These are phyloP conservation scores for Amanita fuliginea DNA, from an alignment of 768 basidiomycete species.

Conservation along the genomic window DNA sequence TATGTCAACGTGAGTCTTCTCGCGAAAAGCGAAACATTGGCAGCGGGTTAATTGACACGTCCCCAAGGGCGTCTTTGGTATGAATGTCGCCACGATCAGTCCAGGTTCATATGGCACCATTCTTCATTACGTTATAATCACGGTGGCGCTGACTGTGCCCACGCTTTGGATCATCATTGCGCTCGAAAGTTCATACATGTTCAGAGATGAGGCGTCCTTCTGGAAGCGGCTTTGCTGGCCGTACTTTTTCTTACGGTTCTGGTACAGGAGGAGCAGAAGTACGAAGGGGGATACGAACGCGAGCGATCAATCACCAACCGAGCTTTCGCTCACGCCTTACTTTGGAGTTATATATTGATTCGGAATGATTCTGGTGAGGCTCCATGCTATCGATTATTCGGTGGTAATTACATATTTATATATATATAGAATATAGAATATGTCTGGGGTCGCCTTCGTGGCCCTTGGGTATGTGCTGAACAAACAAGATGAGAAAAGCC, in stretches of 20 bases:
- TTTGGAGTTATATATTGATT: not conserved
- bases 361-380: too few species aligned
- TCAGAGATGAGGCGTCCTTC: conserved; percentile 15
- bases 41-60: not conserved
- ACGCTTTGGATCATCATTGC: conserved; percentile 48
- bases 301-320: too few species aligned
- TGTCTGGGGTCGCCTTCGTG: not conserved
- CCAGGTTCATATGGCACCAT: conserved; percentile 25
- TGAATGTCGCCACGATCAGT: conserved; percentile 41
- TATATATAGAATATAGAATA: conserved; percentile 4
- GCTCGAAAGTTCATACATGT: conserved; percentile 34
- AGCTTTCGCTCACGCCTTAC: not conserved
- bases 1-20: conserved; percentile 36
- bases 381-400: not conserved
- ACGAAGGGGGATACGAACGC: not conserved
- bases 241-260: conserved; percentile 11
- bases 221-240: conserved; percentile 28
- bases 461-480: conserved; percentile 2
- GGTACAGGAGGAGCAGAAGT: not conserved
- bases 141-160: conserved; percentile 34
- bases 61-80: conserved; percentile 41
- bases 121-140: conserved; percentile 27
- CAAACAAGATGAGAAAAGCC: not conserved
- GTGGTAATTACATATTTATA: conserved; percentile 4
- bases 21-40: not conserved